phyloP scores from a whole-genome alignment of 495 filamentous ascomycete species.

The Achaetomiella virescens region DNA sequence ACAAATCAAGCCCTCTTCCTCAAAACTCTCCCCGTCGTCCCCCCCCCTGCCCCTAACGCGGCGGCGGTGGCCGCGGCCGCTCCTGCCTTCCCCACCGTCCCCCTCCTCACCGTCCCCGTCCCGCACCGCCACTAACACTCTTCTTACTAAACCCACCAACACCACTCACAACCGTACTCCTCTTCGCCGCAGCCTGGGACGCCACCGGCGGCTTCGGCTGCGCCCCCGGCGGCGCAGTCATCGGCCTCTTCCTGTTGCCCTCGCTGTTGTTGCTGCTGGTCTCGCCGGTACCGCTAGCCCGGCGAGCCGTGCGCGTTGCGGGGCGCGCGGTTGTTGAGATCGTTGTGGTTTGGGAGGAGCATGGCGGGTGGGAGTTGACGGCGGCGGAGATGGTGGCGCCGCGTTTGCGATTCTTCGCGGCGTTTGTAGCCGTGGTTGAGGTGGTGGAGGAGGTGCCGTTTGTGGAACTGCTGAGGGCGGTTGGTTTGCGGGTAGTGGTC shows the following conservation, averaged over 20 bases:
- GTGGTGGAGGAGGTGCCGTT: constrained; percentile 45
- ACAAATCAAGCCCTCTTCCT: constrained; percentile 40
- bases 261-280: constrained; percentile 45
- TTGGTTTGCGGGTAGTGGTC: background rate
- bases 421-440: constrained; percentile 21
- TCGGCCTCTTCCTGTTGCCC: constrained; percentile 39
- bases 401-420: constrained; percentile 28
- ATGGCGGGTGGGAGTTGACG: background rate
- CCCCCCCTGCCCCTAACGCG: too few species aligned
- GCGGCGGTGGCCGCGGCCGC: too few species aligned
- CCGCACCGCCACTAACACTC: constrained; percentile 16
- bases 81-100: too few species aligned
- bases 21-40: constrained; percentile 39
- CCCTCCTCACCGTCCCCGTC: constrained; percentile 22
- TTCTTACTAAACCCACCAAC: constrained; percentile 42
- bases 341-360: background rate
- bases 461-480: background rate
- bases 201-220: constrained; percentile 12
- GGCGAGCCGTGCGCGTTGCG: constrained; percentile 37
- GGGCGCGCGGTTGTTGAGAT: constrained; percentile 23
- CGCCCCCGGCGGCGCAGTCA: constrained; percentile 28
- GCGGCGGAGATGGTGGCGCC: constrained; percentile 23
- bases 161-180: constrained; percentile 36
- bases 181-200: constrained; percentile 28
- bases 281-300: constrained; percentile 43